A percentile compares a stretch with the other conserved stretches of the same genome.
Evolutionary conservation across 176 grass and related monocot genomes (phyloP).

Genomic region (Pontederia paniculata): DNA sequence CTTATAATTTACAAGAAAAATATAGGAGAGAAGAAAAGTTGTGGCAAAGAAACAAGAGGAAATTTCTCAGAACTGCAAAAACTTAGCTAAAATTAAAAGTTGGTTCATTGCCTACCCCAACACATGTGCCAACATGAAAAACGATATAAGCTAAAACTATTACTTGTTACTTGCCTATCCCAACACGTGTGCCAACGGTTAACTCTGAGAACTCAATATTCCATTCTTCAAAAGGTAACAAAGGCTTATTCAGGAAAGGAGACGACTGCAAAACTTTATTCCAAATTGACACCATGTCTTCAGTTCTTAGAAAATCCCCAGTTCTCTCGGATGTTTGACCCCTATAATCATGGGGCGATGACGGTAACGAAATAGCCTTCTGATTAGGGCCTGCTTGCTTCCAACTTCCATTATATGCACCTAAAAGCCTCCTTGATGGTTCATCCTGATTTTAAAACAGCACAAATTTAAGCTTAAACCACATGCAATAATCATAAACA

Average conservation of each 20-base stretch:
- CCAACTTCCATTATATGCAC: constrained; percentile 38
- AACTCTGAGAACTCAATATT: constrained; percentile 94
- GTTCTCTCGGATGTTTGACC: constrained; percentile 36
- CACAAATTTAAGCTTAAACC: not conserved
- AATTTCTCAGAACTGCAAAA: too few relatives aligned
- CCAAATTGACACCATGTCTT: constrained; percentile 65
- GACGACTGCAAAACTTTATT: constrained; percentile 74
- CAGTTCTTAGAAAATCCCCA: constrained; percentile 62
- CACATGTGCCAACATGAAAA: not conserved
- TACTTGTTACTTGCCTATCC: constrained; percentile 60
- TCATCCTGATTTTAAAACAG: constrained; percentile 46
- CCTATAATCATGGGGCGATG: constrained; percentile 89
- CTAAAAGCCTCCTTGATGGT: constrained; percentile 25
- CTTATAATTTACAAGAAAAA: too few relatives aligned
- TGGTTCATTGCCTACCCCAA: not conserved
- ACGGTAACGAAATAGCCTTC: constrained; percentile 87
- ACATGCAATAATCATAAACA: not conserved
- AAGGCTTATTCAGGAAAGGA: constrained; percentile 71
- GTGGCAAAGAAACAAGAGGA: too few relatives aligned
- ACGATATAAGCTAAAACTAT: not conserved
- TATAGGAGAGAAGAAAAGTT: too few relatives aligned
- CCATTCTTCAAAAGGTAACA: constrained; percentile 97
- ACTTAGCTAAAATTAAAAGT: too few relatives aligned
- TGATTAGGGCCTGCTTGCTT: constrained; percentile 44
- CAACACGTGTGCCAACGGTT: constrained; percentile 94